phyloP scores from a whole-genome alignment of 2,329 filamentous ascomycete genomes.

The Phaeosphaeria sp. region DNA sequence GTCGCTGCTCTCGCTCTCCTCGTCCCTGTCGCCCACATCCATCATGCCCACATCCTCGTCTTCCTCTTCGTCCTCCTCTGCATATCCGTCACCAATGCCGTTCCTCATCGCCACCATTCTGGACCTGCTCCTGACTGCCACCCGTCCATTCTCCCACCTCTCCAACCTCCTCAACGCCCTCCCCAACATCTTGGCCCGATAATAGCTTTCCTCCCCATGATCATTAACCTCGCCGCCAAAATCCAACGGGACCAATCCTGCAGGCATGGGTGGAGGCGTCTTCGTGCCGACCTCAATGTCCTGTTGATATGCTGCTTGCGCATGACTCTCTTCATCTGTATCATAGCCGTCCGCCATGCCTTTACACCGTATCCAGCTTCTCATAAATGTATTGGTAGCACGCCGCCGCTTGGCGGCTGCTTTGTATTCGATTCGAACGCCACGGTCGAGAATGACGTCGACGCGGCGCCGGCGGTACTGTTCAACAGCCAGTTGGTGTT shows the following conservation, averaged over 20 bases:
- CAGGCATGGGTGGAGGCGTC: conserved; percentile 44
- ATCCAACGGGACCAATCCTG: conserved; percentile 67
- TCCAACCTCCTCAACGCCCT: conserved; percentile 70
- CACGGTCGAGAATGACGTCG: conserved; percentile 81
- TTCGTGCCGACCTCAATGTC: conserved; percentile 36
- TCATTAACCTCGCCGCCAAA: conserved; percentile 68
- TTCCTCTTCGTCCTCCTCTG: conserved; percentile 6
- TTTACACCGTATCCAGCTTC: conserved; percentile 70
- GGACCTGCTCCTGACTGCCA: conserved; percentile 33
- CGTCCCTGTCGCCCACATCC: conserved; percentile 34
- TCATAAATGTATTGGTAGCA: conserved; percentile 70
- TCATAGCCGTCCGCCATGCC: conserved; percentile 55
- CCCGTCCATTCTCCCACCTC: conserved; percentile 66
- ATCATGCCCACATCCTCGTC: conserved; percentile 25
- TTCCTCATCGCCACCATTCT: conserved; percentile 20
- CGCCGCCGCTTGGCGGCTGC: conserved; percentile 67
- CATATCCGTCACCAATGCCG: conserved; percentile 1
- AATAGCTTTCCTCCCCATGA: conserved; percentile 75
- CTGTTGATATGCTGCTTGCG: conserved; percentile 47
- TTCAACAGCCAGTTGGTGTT: conserved; percentile 82
- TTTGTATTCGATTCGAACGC: conserved; percentile 71
- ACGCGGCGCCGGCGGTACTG: conserved; percentile 79
- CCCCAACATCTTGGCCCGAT: conserved; percentile 71
- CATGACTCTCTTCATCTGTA: conserved; percentile 49
- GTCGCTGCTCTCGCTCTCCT: conserved; percentile 13